Conservation (phyloP, 2,329 filamentous ascomycete species). For the Hymenoscyphus fraxineus region DNA sequence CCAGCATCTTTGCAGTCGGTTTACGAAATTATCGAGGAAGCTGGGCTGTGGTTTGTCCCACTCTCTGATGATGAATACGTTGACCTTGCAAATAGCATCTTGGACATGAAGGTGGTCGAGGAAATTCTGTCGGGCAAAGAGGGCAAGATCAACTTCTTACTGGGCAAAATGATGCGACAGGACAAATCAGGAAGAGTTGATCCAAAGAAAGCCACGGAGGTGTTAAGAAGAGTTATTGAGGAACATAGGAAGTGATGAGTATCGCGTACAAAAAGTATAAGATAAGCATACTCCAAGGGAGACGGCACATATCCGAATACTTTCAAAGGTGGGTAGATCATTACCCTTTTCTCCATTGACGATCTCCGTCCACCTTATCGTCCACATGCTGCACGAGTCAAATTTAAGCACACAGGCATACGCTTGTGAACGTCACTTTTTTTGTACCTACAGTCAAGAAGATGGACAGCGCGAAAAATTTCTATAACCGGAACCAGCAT, state of each 20-base stretch:
- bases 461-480: no score
- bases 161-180: slow-evolving; percentile 64
- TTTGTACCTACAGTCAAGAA: no score
- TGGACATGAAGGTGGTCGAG: slow-evolving; percentile 54
- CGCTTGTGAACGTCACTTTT: no score
- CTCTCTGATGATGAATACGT: slow-evolving; percentile 54
- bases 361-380: neutral
- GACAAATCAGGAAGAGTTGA: slow-evolving; percentile 60
- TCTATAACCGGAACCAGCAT: no score
- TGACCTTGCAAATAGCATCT: slow-evolving; percentile 48
- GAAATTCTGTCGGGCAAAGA: slow-evolving; percentile 58
- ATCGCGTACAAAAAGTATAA: neutral
- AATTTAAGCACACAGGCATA: neutral
- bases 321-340: no score
- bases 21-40: slow-evolving; percentile 43
- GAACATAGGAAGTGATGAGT: slow-evolving; percentile 11
- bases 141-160: slow-evolving; percentile 65
- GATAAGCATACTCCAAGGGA: no score
- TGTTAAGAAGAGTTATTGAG: slow-evolving; percentile 48
- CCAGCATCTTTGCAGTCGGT: neutral
- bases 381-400: neutral
- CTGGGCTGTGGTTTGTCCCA: slow-evolving; percentile 51
- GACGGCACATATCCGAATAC: no score
- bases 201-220: slow-evolving; percentile 52
- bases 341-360: neutral